Evolutionary conservation across 164 flowering plant species (phyloP).

Genomic region (Stephania cephalantha): DNA sequence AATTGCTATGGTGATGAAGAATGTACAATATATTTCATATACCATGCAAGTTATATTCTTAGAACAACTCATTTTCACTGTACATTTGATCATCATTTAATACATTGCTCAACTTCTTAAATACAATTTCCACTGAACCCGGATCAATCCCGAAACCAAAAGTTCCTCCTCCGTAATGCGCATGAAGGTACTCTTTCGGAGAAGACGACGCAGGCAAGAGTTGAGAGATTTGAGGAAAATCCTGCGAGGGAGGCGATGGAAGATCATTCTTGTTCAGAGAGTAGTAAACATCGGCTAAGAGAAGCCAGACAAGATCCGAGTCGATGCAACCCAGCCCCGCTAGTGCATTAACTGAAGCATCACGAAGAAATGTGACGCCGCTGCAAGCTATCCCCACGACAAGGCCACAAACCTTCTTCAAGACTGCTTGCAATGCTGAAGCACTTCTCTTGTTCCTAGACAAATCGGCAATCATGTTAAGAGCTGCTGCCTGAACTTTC

Average conservation of each 20-base stretch:
- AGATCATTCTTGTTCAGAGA: constrained; percentile 43
- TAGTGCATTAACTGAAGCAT: constrained; percentile 62
- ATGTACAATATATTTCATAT: too few relatives aligned
- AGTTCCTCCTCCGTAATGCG: constrained; percentile 73
- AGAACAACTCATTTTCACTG: too few relatives aligned
- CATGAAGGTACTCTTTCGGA: constrained; percentile 47
- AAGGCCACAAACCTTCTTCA: constrained; percentile 83
- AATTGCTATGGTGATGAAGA: too few relatives aligned
- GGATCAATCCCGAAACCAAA: constrained; percentile 66
- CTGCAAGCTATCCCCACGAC: constrained; percentile 88
- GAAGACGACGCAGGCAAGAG: constrained; percentile 55
- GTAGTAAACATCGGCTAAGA: constrained; percentile 84
- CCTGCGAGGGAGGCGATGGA: constrained; percentile 50
- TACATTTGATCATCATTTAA: too few relatives aligned
- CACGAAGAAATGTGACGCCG: constrained; percentile 52
- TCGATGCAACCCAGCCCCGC: constrained; percentile 69
- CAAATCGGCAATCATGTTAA: constrained; percentile 76
- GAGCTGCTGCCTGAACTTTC: constrained; percentile 76
- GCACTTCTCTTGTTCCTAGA: constrained; percentile 61
- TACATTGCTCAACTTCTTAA: too few relatives aligned
- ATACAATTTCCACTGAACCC: too few relatives aligned
- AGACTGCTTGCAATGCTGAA: constrained; percentile 59
- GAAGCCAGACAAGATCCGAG: constrained; percentile 92
- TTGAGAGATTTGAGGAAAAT: constrained; percentile 43
- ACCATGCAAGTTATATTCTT: too few relatives aligned